Base-by-base conservation (phyloP, 805 yeast species). In the Isabelozyma pseudorhagii region DNA sequence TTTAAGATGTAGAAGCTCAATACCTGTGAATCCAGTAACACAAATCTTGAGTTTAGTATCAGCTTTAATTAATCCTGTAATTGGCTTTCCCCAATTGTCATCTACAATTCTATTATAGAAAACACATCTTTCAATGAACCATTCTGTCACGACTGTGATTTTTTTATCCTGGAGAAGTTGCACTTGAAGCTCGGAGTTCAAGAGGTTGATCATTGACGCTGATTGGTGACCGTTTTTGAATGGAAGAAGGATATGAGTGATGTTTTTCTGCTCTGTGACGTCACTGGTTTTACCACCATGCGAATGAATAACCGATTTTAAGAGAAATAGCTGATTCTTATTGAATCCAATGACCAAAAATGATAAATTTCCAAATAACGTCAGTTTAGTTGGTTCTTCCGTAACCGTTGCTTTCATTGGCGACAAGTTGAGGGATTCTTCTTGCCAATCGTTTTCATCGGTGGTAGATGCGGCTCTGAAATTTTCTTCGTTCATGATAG, bases 101-200 rank as follows among this genome's bases (percentile, higher is more conserved):
- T 64, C 57, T 13, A 69, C 64, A 6, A 80, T 55, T 42, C 66
- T 62, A 42, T 79, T 76, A 56, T 83, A 83, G 65, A 78, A 84
- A 18, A 89, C 71, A 21, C 87, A 80, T 50, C 96, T 70, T 64
- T 89, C 97, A 10, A 90, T 67, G 54, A 85, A 84, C 87, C 93
- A 89, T 63, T 90, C 96, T 0, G 96, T 89, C 2, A 83, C 79
- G 0, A 83, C 53, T 14, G 59, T 58, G 3, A 53, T 62, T 18
- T 38, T 61, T 28, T 55, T 55, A 43, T 50, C 48, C 45, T 60
- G 62, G 38, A 63, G 56, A 27, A 54, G 57, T 21, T 51, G 48
- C n/a, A 31, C 36, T 46, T 53, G 74, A 49, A 62, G 56, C 45
- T 56, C 17, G 8, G 55, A 28, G 4, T 69, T 63, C 17, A 68